A percentile compares a stretch with the other conserved stretches of the same genome.
Conservation (phyloP, 345 rosid genomes). For the Aquilaria sinensis region DNA sequence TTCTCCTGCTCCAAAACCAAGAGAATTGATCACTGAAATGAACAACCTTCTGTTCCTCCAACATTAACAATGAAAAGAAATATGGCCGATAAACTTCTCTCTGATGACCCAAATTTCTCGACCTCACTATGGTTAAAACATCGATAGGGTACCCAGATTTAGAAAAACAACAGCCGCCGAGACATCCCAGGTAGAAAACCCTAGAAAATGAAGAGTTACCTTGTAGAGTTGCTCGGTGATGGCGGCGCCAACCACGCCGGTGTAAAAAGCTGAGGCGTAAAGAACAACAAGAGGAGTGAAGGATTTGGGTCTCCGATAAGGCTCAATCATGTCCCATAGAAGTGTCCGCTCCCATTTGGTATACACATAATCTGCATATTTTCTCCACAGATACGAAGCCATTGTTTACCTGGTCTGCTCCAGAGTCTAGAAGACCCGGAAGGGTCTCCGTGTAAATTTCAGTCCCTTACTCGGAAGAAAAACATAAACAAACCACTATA, state of each 20-base stretch:
- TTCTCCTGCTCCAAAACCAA: conserved; percentile 50
- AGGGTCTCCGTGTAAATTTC: too few species aligned
- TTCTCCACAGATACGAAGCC: conserved; percentile 81
- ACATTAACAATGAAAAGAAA: too few species aligned
- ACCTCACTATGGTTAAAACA: too few species aligned
- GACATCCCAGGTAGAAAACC: too few species aligned
- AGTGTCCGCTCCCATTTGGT: conserved; percentile 68
- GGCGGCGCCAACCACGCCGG: conserved; percentile 81
- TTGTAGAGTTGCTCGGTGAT: conserved; percentile 86
- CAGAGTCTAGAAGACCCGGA: too few species aligned
- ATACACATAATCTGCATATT: conserved; percentile 69
- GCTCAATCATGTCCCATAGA: conserved; percentile 88
- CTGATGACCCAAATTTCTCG: too few species aligned
- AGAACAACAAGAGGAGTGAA: conserved; percentile 61
- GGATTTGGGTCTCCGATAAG: conserved; percentile 73
- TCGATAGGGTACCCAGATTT: too few species aligned
- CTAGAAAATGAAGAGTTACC: conserved; percentile 21
- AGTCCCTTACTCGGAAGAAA: too few species aligned
- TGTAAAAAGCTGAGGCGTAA: conserved; percentile 81
- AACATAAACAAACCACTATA: too few species aligned
- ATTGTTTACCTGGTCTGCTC: conserved; percentile 9
- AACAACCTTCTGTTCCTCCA: too few species aligned
- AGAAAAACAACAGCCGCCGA: too few species aligned
- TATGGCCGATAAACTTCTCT: too few species aligned
- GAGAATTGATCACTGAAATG: neutral